Evolutionary conservation across 2,329 filamentous ascomycete genomes (phyloP).

Genomic region (Colletotrichum magnum): DNA sequence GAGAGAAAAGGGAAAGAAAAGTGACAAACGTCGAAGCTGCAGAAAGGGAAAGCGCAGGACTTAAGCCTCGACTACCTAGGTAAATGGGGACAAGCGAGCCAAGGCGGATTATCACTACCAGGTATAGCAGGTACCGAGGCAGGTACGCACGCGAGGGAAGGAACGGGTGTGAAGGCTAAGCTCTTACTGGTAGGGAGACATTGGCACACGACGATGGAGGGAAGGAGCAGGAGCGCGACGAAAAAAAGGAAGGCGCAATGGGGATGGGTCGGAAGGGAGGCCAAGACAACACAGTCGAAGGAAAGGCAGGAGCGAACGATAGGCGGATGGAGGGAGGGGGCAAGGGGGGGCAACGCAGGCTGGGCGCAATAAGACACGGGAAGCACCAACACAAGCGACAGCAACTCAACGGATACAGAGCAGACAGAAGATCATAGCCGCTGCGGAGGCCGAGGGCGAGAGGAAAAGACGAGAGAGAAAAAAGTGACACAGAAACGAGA

Average conservation of each 20-base stretch:
- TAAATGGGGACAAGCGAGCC: neutral
- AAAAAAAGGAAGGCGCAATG: neutral
- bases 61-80: neutral
- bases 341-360: neutral
- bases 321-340: neutral
- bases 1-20: neutral
- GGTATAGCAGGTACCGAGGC: neutral
- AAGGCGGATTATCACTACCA: neutral
- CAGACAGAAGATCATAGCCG: no score
- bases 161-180: neutral
- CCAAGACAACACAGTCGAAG: neutral
- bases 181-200: neutral
- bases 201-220: neutral
- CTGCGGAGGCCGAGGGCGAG: neutral
- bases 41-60: neutral
- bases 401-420: no score
- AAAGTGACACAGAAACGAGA: neutral
- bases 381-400: neutral
- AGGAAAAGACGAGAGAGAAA: neutral
- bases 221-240: neutral
- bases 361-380: neutral
- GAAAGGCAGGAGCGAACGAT: neutral
- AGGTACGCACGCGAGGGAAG: neutral
- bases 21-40: neutral
- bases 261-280: neutral